Percentiles rank a stretch among this genome's conserved stretches.
These are phyloP conservation scores for Rubroshorea leprosula DNA, from an alignment of 345 rosid genomes.

Conservation along the genomic window DNA sequence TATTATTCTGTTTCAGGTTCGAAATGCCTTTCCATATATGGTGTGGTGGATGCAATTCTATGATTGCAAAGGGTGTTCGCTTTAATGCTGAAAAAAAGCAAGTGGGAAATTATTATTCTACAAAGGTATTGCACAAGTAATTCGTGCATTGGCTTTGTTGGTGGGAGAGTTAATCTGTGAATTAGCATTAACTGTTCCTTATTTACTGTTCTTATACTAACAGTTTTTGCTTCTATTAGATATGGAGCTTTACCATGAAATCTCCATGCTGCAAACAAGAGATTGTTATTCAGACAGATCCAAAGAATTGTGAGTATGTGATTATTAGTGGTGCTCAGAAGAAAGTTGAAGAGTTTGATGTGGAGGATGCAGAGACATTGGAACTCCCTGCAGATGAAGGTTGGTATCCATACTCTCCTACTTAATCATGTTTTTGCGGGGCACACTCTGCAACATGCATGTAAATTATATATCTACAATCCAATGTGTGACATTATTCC, in stretches of 20 bases:
- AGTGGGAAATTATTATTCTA: conserved; percentile 96
- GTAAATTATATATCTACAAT: neutral
- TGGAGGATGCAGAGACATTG: conserved; percentile 91
- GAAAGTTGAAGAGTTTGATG: conserved; percentile 79
- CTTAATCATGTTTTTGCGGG: neutral
- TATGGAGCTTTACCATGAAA: conserved; percentile 98
- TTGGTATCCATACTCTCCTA: conserved; percentile 20
- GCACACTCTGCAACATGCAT: neutral
- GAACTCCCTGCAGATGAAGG: conserved; percentile 96
- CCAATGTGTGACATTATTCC: no score
- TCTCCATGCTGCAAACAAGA: conserved; percentile 89
- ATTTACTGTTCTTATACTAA: conserved; percentile 4
- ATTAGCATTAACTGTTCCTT: neutral
- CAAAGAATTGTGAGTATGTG: conserved; percentile 84
- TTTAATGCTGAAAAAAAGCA: conserved; percentile 97
- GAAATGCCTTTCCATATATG: conserved; percentile 96
- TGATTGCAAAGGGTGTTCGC: conserved; percentile 97
- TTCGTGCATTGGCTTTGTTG: no score
- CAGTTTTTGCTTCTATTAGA: conserved; percentile 37
- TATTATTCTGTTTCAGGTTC: conserved; percentile 45
- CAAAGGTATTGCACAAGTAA: conserved; percentile 53
- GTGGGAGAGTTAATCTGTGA: neutral
- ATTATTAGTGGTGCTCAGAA: conserved; percentile 83
- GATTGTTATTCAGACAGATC: conserved; percentile 96
- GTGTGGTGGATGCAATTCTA: conserved; percentile 96